Evolutionary conservation across 208 protist genomes (phyloP).

Genomic region (Crithidia expoeki): DNA sequence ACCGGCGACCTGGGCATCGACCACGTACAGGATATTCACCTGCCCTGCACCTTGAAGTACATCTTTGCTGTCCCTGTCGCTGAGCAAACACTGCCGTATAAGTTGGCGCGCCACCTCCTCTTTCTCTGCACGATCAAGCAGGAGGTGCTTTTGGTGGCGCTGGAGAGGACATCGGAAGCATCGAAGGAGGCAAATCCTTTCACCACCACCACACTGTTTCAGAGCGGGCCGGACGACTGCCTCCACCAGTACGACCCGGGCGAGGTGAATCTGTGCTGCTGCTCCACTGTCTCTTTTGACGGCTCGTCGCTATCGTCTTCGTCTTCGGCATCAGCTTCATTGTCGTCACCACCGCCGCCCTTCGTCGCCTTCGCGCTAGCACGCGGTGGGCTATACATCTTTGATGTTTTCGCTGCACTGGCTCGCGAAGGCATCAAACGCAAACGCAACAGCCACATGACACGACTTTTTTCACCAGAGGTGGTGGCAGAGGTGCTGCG

Average conservation of each 20-base stretch:
- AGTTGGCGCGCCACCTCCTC: slow-evolving; percentile 53
- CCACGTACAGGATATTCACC: slow-evolving; percentile 57
- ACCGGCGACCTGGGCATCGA: slow-evolving; percentile 11
- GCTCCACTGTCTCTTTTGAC: slow-evolving; percentile 20
- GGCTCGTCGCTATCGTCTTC: not conserved
- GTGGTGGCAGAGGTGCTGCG: slow-evolving; percentile 15
- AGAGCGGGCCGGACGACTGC: slow-evolving; percentile 54
- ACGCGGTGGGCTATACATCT: slow-evolving; percentile 58
- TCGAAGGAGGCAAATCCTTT: slow-evolving; percentile 13
- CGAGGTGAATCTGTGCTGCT: slow-evolving; percentile 61
- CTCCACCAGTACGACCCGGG: slow-evolving; percentile 64
- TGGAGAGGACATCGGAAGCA: slow-evolving; percentile 25
- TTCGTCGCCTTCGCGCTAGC: slow-evolving; percentile 72
- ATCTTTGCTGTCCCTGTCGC: slow-evolving; percentile 56
- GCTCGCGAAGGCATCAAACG: slow-evolving; percentile 22
- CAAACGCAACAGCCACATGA: slow-evolving; percentile 20
- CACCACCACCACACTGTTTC: slow-evolving; percentile 62
- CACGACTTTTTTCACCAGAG: slow-evolving; percentile 29
- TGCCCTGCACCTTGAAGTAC: slow-evolving; percentile 76
- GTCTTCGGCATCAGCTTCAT: not conserved
- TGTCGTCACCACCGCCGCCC: slow-evolving; percentile 20
- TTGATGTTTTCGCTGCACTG: slow-evolving; percentile 72
- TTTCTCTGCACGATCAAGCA: slow-evolving; percentile 84
- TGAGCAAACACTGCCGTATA: slow-evolving; percentile 30
- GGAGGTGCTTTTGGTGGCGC: slow-evolving; percentile 63